phyloP scores from a whole-genome alignment of 176 grass and related monocot genomes.

The Ensete glaucum region DNA sequence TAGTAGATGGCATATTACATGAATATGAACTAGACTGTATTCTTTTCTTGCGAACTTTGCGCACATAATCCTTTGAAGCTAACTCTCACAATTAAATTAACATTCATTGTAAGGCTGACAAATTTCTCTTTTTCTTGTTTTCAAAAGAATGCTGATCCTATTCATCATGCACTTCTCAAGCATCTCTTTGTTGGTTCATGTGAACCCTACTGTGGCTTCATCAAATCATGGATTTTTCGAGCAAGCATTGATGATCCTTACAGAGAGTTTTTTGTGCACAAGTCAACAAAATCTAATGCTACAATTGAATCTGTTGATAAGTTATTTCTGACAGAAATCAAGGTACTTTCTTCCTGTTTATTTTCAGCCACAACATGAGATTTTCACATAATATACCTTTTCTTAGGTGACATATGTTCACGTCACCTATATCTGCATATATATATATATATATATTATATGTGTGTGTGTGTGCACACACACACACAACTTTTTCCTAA shows the following conservation, averaged over 20 bases:
- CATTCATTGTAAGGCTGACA: conserved; percentile 2
- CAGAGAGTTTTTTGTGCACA: conserved; percentile 66
- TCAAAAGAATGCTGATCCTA: conserved; percentile 76
- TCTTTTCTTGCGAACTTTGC: neutral
- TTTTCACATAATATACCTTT: conserved; percentile 6
- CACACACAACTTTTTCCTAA: neutral
- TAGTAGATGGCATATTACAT: neutral
- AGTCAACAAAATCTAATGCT: conserved; percentile 29
- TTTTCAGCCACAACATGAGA: neutral
- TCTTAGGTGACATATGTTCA: neutral
- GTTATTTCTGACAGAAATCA: conserved; percentile 31
- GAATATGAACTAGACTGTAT: neutral
- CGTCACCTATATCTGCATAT: no score
- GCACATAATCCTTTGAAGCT: neutral
- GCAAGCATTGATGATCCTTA: conserved; percentile 70
- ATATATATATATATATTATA: neutral
- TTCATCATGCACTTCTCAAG: conserved; percentile 76
- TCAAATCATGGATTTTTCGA: conserved; percentile 93
- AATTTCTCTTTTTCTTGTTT: conserved; percentile 26
- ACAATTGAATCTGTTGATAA: conserved; percentile 23
- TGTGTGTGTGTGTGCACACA: neutral
- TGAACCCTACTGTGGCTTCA: conserved; percentile 81
- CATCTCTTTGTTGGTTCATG: conserved; percentile 75
- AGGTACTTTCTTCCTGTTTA: conserved; percentile 35
- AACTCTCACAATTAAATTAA: neutral